Evolutionary conservation across 257 asterid species (phyloP), one percentile per base, ranked within the genome.

Genomic region (Scutellaria minor): DNA sequence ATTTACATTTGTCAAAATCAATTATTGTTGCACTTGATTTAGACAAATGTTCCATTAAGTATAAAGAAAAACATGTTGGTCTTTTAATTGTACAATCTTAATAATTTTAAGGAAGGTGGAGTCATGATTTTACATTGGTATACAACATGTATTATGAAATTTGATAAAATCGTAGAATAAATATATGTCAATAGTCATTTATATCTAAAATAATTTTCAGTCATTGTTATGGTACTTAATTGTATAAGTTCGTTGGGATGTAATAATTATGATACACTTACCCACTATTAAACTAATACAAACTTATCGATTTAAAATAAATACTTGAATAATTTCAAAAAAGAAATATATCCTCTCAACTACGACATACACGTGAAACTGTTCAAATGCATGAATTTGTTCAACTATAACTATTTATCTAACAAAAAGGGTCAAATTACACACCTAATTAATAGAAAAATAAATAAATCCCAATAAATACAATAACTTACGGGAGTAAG

Each of bases 371-470:
- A 61, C 75, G 42, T 51, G 57, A 35, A 66, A 77, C 59, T 72
- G 64, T 70, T 60, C 77, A 51, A 9, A 59, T 75, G 80, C 88
- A 76, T 70, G 82, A 15, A 73, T 71, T 78, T 61, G 82, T 41
- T 77, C 70, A 84, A 78, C 85, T 61, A 35, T 54, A 78, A 64
- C 64, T 24, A 46, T 68, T 75, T 68, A 48, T 69, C 37, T 53
- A 31, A 68, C 55, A 73, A 57, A n/a, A 9, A 63, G 15, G 61
- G 69, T 70, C 72, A 64, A 72, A 70, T 57, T 73, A 24, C 6
- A 39, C 65, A 77, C 77, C 83, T 77, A 77, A 69, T 66, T 68
- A 4, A n/a, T 47, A 13, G 42, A 31, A 51, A 68, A 14, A 56
- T 42, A 54, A 53, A 56, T 37, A 56, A 46, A 61, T 61, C 54